A percentile compares a stretch with the other conserved stretches of the same genome.
phyloP scores from a whole-genome alignment of 2,329 filamentous ascomycete species.

The Fusarium sp. region DNA sequence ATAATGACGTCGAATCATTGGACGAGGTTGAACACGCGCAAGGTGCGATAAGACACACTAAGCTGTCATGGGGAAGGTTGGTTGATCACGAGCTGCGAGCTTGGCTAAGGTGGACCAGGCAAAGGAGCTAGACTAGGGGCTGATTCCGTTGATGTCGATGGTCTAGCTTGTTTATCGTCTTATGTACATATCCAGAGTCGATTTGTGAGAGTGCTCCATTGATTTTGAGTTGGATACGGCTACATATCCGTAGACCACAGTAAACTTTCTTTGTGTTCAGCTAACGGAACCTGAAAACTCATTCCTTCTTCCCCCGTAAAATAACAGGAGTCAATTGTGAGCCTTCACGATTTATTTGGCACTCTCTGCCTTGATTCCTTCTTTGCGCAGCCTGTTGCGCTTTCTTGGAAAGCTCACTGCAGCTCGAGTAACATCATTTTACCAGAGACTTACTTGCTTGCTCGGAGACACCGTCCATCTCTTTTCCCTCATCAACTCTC shows the following conservation, averaged over 20 bases:
- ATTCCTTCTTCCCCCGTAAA: constrained; percentile 2
- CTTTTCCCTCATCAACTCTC: constrained; percentile 3
- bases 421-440: constrained; percentile 17
- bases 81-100: constrained; percentile 39
- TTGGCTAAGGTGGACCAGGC: constrained; percentile 32
- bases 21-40: constrained; percentile 34
- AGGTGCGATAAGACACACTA: constrained; percentile 34
- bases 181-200: constrained; percentile 16
- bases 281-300: neutral
- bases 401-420: constrained; percentile 27
- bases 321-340: neutral
- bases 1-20: constrained; percentile 39
- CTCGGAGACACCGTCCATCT: constrained; percentile 18
- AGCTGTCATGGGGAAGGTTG: constrained; percentile 19
- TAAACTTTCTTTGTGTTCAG: constrained; percentile 4
- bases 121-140: constrained; percentile 14
- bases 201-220: constrained; percentile 13
- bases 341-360: neutral
- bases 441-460: neutral
- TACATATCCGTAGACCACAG: neutral
- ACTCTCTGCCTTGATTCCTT: neutral
- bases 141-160: constrained; percentile 12
- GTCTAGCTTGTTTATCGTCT: constrained; percentile 18
- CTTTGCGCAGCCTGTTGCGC: neutral
- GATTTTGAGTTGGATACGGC: neutral